Evolutionary conservation across 2,329 filamentous ascomycete species (phyloP), one percentile per base, ranked within the genome.

Genomic region (Coniella vitis): DNA sequence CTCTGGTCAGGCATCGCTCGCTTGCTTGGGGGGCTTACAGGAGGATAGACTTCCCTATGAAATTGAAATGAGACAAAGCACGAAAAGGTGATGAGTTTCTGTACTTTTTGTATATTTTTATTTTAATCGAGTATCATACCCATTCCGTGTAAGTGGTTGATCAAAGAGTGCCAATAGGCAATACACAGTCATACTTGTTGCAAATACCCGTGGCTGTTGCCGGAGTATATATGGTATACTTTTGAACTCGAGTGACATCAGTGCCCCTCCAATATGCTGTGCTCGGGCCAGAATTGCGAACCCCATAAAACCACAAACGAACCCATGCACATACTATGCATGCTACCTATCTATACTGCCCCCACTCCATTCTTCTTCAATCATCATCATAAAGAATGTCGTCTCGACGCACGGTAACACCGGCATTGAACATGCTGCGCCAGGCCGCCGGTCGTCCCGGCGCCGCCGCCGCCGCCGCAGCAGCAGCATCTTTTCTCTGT

Each of bases 351-450:
- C 19, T 22, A n/a, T 8, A 5, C n/a, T 31, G 13, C 39, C 16
- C 14, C n/a, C 31, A 38, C 19, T 17, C 4, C 8, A 8, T n/a
- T 7, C 22, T 22, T 13, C 3, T 16, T 8, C 38, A 9, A n/a
- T 21, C 9, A 19, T 21, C 7, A n/a, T 14, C 7, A 21, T 16
- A 7, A 22, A 19, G 17, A 13, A 55, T 54, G 54, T 40, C 52
- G 19, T 50, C 54, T 12, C 29, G 22, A 36, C 46, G 44, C 25
- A 19, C 44, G 12, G 13, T 48, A 41, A 40, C 29, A 16, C 42
- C 45, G 19, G 48, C 48, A 4, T 20, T 49, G 2, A 16, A 22
- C 9, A 25, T 39, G n/a, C 40, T 53, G 48, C 51, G 51, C 22
- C 51, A 43, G 17, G 13, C 31, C 37, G 40, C 37, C 44, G 22